Base-by-base conservation (phyloP, 352 stramenopile genomes). In the Peronospora farinosa region DNA sequence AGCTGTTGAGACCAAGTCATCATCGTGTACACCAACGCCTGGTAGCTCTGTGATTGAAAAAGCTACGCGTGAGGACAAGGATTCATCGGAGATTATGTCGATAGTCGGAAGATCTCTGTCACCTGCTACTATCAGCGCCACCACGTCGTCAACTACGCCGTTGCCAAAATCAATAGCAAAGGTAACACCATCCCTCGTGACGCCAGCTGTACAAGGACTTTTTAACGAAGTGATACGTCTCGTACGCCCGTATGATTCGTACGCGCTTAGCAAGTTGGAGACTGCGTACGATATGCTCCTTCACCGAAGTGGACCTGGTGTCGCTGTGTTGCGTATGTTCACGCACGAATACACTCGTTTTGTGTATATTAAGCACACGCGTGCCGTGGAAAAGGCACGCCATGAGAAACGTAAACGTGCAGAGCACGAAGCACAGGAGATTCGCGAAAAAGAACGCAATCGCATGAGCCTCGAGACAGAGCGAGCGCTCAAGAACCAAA, bases 291-390 rank as follows among this genome's bases (percentile, higher is more conserved):
- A 65, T 25, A 88, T 87, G 68, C 57, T 90, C 12, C 40, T 71
- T 15, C 59, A 64, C 17, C 71, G 75, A 37, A 83, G 58, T 25
- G 83, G 83, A 8, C 83, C 80, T 0, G 78, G 59, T 1, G 63
- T 93, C 11, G 77, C 70, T 9, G 63, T 91, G 23, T 52, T 93
- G 40, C 71, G 71, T 25, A 80, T 77, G 50, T 64, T 93, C 30
- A 72, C 84, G 4, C 72, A 88, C 31, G 83, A 93, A 53, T 93
- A 91, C 66, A 93, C 83, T 40, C 79, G 79, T 10, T 87, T 88
- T 48, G 49, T 93, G 47, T 87, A 88, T 60, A 70, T 84, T 38
- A 93, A 93, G 52, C 82, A 93, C 63, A 81, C 73, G 13, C 78
- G 77, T 9, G 78, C 80, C 0, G 70, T 77, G 17, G 80, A 87